Base-by-base conservation (phyloP, 208 protist species). In the Acanthamoeba royreba region DNA sequence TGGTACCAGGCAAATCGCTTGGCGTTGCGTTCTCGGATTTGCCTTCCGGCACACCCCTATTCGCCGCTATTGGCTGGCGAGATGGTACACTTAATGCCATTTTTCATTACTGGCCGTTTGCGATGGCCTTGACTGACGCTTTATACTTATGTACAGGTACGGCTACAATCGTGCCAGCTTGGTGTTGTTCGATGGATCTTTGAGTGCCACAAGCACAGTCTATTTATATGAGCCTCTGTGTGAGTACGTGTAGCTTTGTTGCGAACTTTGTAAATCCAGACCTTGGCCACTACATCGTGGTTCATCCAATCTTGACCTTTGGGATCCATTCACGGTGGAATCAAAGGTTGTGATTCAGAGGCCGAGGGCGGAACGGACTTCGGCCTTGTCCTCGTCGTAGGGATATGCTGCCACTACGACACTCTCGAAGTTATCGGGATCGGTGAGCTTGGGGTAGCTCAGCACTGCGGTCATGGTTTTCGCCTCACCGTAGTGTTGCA, bases 401-500 rank as follows among this genome's bases (percentile, higher is more conserved):
- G 45, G 69, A 40, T 86, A 93, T 33, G 69, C 69, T 4, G 53
- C 47, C 25, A 93, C 22, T 9, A 93, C 77, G 33, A 58, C 55
- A 35, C 28, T 19, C 17, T 93, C 89, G 42, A 93, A 93, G 58
- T 93, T 93, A 19, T 93, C 89, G 2, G 47, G 47, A 43, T 93
- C 89, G 5, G 49, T 40, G 33, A 93, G 45, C 22, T 83, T 93
- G 28, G 89, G 89, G 42, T 93, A 33, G 45, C 47, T 40, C 31
- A 93, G 55, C 69, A 93, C 77, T 28, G 38, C 89, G 11, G 89
- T 93, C 47, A 86, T 93, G 22, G 69, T 93, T 25, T 93, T 93
- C 22, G 89, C 89, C 47, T 93, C 89, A 25, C 89, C 89, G 42
- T 52, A 93, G 89, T 93, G 89, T 85, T 93, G 89, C 9, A 93